Evolutionary conservation across 768 basidiomycete genomes (phyloP).

Genomic region (Vararia minispora): DNA sequence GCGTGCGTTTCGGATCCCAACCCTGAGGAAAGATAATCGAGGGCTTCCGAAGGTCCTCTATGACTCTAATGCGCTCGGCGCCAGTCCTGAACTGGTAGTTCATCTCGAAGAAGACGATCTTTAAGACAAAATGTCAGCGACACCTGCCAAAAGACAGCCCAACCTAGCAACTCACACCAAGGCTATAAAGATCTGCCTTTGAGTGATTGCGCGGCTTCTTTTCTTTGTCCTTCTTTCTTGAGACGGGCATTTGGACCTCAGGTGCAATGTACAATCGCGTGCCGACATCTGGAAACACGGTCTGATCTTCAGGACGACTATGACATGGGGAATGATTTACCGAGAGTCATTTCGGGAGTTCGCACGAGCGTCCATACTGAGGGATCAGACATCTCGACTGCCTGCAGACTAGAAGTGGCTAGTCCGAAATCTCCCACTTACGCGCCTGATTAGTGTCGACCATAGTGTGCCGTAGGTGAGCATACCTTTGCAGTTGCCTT

Average conservation of each 20-base stretch:
- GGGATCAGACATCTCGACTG: conserved; percentile 65
- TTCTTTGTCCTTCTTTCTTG: no score
- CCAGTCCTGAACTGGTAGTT: conserved; percentile 75
- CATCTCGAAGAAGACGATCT: conserved; percentile 99
- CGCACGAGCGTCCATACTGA: no score
- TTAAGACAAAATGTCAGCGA: conserved; percentile 2
- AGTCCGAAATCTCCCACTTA: conserved; percentile 89
- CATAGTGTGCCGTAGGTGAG: not conserved
- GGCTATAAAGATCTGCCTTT: conserved; percentile 92
- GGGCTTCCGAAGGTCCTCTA: conserved; percentile 68
- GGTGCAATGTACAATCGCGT: conserved; percentile 90
- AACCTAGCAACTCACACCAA: conserved; percentile 48
- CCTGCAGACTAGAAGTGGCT: conserved; percentile 72
- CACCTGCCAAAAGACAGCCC: not conserved
- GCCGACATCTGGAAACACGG: conserved; percentile 54
- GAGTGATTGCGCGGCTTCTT: conserved; percentile 59
- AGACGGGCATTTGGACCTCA: conserved; percentile 67
- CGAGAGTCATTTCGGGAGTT: conserved; percentile 69
- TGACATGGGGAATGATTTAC: conserved; percentile 19
- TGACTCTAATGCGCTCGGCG: conserved; percentile 73
- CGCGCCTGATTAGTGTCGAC: conserved; percentile 2
- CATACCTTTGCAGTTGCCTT: conserved; percentile 72
- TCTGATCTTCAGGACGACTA: not conserved
- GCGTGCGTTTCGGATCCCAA: conserved; percentile 53
- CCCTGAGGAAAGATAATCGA: conserved; percentile 63